Evolutionary conservation across 805 yeast species (phyloP), one percentile per base, ranked within the genome.

Genomic region (Peterozyma xylosa): DNA sequence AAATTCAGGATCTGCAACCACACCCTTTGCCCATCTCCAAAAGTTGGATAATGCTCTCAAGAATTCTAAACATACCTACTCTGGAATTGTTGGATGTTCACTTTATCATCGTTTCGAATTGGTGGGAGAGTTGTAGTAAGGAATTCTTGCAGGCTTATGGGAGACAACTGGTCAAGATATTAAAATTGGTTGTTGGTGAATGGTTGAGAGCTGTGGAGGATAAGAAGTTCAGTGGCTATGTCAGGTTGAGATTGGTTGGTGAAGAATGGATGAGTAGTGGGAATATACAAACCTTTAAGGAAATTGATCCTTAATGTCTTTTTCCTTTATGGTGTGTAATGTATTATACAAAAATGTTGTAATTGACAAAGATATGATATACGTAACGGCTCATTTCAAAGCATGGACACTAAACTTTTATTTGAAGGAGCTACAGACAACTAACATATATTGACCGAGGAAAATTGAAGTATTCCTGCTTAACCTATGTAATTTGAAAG

Each of bases 121-220:
- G 97, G 97, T 88, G 97, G 96, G 98, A 93, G 51, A 78, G 89
- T 5, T 71, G 83, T 40, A 90, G 86, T 0, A 48, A 52, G 9
- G 69, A 78, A 36, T 76, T 91, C 45, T 42, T 71, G 7, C 55
- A 56, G 9, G 72, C 70, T 1, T 91, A 80, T 59, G 89, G 90
- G 0, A 60, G 50, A 4, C 98, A 91, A 64, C 93, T 78, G 3
- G 44, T 38, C 5, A 93, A 93, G 58, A 43, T 88, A 29, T 52
- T 89, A 46, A 52, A 49, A 7, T 50, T 74, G 10, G 56, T 78
- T 5, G 70, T 74, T 45, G 57, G 56, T 3, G 67, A 60, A 1
- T 81, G 89, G 80, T 73, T 87, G 0, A 46, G 56, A n/a, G 50
- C 65, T 2, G 77, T 76, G 3, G 64, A 67, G 2, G 79, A 72